Conservation (phyloP, 2,329 filamentous ascomycete genomes). For the Colletotrichum plurivorum region DNA sequence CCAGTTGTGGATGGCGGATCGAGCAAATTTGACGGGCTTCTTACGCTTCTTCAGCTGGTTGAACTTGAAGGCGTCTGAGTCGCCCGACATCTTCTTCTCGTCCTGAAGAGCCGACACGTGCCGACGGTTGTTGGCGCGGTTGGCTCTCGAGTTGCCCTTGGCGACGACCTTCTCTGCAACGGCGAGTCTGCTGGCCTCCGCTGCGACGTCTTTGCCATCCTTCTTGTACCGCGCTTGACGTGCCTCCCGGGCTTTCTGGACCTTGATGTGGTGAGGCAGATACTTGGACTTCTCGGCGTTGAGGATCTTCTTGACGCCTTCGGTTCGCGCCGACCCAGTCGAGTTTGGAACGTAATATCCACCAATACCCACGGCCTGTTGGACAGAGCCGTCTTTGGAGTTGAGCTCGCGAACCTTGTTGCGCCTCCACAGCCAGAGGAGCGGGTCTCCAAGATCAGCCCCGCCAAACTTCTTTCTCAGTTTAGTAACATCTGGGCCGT, state of each 20-base stretch:
- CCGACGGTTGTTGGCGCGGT: conserved; percentile 94
- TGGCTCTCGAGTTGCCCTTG: conserved; percentile 92
- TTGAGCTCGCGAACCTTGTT: conserved; percentile 71
- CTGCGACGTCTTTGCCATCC: conserved; percentile 78
- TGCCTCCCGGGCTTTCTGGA: conserved; percentile 91
- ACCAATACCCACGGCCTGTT: conserved; percentile 62
- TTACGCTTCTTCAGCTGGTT: conserved; percentile 99
- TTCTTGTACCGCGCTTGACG: conserved; percentile 82
- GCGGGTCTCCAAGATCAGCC: conserved; percentile 63
- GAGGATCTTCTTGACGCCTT: conserved; percentile 94
- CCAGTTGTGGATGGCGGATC: conserved; percentile 99
- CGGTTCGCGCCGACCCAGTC: conserved; percentile 89
- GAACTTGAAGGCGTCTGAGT: conserved; percentile 94
- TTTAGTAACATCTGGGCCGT: conserved; percentile 64
- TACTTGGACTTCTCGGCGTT: conserved; percentile 99
- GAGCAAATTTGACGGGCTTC: conserved; percentile 98
- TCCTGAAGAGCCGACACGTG: conserved; percentile 95
- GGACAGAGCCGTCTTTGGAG: conserved; percentile 47
- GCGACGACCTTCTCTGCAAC: conserved; percentile 83
- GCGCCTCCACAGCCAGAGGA: conserved; percentile 71
- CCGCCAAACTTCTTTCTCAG: conserved; percentile 63
- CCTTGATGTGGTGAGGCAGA: conserved; percentile 95
- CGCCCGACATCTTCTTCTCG: conserved; percentile 88
- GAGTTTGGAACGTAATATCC: conserved; percentile 87
- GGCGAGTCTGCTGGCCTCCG: conserved; percentile 79